Evolutionary conservation across 75 land plant genomes (phyloP).

Genomic region (Adiantum capillusveneris): DNA sequence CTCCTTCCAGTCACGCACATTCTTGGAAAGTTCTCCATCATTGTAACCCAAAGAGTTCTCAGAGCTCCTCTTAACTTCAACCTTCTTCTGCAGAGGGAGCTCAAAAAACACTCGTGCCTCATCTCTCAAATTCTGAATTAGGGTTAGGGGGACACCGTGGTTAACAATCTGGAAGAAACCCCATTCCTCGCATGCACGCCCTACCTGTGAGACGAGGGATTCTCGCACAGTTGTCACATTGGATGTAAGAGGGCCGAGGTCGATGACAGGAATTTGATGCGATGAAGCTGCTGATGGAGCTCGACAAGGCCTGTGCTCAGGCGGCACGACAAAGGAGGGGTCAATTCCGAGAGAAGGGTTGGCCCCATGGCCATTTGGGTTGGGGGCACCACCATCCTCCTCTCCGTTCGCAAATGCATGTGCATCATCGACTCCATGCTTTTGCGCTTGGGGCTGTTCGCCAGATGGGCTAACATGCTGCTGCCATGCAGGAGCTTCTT

Average conservation of each 20-base stretch:
- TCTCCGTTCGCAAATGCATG: no score
- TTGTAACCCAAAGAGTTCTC: constrained; percentile 25
- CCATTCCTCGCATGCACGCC: constrained; percentile 38
- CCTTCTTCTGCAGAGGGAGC: constrained; percentile 36
- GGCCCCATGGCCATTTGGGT: no score
- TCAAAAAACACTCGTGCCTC: constrained; percentile 36
- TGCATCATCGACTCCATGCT: no score
- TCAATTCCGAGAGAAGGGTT: background rate
- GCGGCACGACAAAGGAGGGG: background rate
- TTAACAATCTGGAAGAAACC: constrained; percentile 68
- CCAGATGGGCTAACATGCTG: no score
- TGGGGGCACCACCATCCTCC: no score
- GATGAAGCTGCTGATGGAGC: background rate
- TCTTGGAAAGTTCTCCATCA: constrained; percentile 31
- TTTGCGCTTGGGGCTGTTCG: no score
- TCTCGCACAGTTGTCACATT: constrained; percentile 11
- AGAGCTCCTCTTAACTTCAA: constrained; percentile 22
- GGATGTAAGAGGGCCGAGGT: background rate
- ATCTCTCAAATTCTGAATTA: constrained; percentile 25
- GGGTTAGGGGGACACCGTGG: constrained; percentile 45
- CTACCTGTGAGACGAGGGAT: constrained; percentile 9
- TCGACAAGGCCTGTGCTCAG: background rate
- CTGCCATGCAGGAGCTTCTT: no score
- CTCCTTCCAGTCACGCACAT: constrained; percentile 38
- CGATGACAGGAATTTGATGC: background rate